A percentile compares a stretch with the other conserved stretches of the same genome.
Conservation (phyloP, 2,329 filamentous ascomycete genomes). For the Ophiostoma triangulosporum region DNA sequence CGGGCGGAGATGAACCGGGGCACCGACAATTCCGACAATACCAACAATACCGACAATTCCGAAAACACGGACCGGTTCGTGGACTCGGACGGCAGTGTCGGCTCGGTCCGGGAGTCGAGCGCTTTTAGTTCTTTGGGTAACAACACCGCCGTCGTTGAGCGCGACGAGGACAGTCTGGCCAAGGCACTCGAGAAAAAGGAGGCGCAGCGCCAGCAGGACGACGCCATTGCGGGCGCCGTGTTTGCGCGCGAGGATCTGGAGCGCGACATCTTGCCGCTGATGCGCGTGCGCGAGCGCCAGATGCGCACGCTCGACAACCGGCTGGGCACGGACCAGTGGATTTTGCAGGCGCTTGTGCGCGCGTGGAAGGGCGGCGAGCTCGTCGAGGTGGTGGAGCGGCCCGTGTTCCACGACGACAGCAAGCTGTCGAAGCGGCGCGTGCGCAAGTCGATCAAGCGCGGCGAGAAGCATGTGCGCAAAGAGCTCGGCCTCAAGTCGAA, state of each 20-base stretch:
- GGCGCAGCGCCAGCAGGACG: not conserved
- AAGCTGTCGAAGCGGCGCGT: not conserved
- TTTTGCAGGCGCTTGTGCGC: slow-evolving; percentile 43
- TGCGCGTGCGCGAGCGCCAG: slow-evolving; percentile 40
- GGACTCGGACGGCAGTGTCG: too few species aligned
- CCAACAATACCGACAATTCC: not conserved
- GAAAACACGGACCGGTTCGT: not conserved
- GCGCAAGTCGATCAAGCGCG: not conserved
- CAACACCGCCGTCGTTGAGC: not conserved
- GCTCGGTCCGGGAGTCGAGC: too few species aligned
- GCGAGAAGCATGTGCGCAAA: not conserved
- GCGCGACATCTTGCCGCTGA: slow-evolving; percentile 31
- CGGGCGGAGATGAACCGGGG: slow-evolving; percentile 28
- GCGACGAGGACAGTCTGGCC: not conserved
- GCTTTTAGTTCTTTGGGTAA: too few species aligned
- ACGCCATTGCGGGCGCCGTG: slow-evolving; percentile 17
- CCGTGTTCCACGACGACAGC: not conserved
- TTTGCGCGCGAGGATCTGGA: slow-evolving; percentile 30
- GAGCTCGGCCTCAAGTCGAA: not conserved
- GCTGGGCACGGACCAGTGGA: slow-evolving; percentile 37
- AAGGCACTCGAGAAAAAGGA: not conserved
- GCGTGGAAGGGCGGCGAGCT: slow-evolving; percentile 42
- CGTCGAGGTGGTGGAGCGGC: slow-evolving; percentile 1
- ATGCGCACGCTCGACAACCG: slow-evolving; percentile 28
- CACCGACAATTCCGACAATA: not conserved